Base-by-base conservation (phyloP, 1,284 basidiomycete species). In the Tilletia caries region DNA sequence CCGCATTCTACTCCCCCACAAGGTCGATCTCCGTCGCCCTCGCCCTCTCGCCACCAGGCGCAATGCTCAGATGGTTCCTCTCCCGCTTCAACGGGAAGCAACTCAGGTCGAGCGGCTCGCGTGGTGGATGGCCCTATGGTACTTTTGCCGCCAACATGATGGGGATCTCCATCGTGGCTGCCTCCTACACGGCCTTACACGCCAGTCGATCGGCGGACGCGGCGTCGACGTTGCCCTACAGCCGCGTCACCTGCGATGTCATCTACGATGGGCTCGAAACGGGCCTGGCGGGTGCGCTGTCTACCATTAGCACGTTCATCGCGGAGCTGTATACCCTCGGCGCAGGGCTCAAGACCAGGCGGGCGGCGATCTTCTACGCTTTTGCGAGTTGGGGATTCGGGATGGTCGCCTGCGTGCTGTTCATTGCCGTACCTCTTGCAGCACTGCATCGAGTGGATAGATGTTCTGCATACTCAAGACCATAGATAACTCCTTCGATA, bases 201-300 rank as follows among this genome's bases (percentile, higher is more conserved):
- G 71, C 71, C 20, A 76, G 77, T 8, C 62, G 10, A 0, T 65
- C 72, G 0, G 43, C 29, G 3, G 67, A 69, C 0, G 72, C 69
- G 23, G 34, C 68, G 5, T 68, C 64, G 3, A 69, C 18, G 20
- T 13, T 71, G 3, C 67, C 68, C 0, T 48, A 66, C 43, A 72
- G 67, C 2, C 23, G 20, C 20, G 69, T 74, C n/a, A 73, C 70
- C 0, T 82, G 81, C 50, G 46, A 75, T 25, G 80, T 75, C 0
- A 69, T 81, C 20, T 71, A 76, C 15, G 18, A 27, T 13, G 81
- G 78, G 0, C 84, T 98, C 33, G 86, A 87, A 41, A 92, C 97
- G 79, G 96, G 96, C 2, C 97, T 94, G 80, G 98, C 95, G 81
- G 96, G 95, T 8, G 94, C 93, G 84, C 86, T 98, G 74, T 95